Evolutionary conservation across 2,329 filamentous ascomycete species (phyloP).

Genomic region (Cordyceps militaris): DNA sequence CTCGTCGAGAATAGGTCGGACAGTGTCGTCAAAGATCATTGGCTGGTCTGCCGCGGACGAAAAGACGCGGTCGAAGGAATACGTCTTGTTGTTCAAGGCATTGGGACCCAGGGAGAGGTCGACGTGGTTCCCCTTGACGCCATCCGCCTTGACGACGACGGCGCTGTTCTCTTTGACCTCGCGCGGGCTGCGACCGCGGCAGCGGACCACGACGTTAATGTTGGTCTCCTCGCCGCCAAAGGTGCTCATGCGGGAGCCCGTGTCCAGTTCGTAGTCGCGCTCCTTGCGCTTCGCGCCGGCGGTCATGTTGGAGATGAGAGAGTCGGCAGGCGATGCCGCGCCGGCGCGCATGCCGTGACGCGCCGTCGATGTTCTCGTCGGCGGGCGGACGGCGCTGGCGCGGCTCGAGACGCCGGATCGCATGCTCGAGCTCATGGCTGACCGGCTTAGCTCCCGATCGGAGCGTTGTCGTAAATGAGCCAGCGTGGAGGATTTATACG

Average conservation of each 20-base stretch:
- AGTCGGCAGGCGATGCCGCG: constrained; percentile 64
- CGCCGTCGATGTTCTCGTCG: constrained; percentile 19
- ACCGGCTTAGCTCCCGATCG: constrained; percentile 31
- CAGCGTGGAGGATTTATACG: constrained; percentile 22
- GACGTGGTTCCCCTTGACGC: constrained; percentile 76
- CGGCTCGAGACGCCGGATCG: constrained; percentile 20
- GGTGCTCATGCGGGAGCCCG: constrained; percentile 11
- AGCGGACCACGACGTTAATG: constrained; percentile 95
- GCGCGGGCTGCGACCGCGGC: constrained; percentile 83
- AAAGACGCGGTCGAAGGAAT: constrained; percentile 95
- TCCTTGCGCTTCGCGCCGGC: constrained; percentile 75
- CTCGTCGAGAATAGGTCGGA: constrained; percentile 89
- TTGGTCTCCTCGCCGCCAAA: constrained; percentile 67
- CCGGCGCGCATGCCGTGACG: constrained; percentile 24
- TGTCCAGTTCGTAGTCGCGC: constrained; percentile 67
- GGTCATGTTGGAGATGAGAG: constrained; percentile 51
- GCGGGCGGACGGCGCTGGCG: constrained; percentile 18
- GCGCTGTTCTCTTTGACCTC: constrained; percentile 93
- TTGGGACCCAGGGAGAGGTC: constrained; percentile 89
- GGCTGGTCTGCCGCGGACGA: constrained; percentile 89
- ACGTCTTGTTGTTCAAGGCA: constrained; percentile 90
- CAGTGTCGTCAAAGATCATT: constrained; percentile 93
- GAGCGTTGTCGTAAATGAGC: constrained; percentile 30
- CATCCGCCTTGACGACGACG: constrained; percentile 81
- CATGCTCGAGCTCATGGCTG: constrained; percentile 25